Base-by-base conservation (phyloP, 2,329 filamentous ascomycete genomes). In the Ramichloridium luteum region DNA sequence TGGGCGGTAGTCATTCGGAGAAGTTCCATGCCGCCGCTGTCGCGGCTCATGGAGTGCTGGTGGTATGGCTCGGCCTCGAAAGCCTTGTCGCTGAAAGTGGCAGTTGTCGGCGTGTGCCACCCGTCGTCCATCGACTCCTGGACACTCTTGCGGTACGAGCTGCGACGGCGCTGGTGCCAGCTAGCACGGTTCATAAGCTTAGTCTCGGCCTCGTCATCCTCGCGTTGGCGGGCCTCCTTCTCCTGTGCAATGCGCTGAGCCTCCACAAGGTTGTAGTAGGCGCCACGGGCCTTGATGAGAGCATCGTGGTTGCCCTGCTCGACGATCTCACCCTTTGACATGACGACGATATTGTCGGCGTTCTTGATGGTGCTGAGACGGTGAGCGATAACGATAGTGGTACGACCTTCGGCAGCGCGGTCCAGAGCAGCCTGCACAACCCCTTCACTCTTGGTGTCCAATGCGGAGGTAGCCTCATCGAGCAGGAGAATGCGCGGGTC, bases 311-410 rank as follows among this genome's bases (percentile, higher is more conserved):
- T 86, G 31, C 90, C 90, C 57, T 94, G 85, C 57, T 98, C 90
- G 9, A 93, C 68, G 37, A 98, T 92, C n/a, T 68, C 63, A 9
- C 90, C 90, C 38, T 76, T 61, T 4, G 76, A 70, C 77, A 98
- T 88, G 41, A 94, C 88, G 9, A 96, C 82, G 45, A 98, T 98
- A 49, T 93, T 94, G 57, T 96, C 80, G 0, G 88, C 88, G 41
- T 85, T 77, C 57, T 77, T 85, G 62, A 98, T 93, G 4, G 90
- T 98, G 1, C 85, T 93, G 6, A 98, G 67, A 45, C 88, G 78
- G 61, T 98, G 90, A 26, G 90, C 90, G 56, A 98, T 96, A 5
- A 86, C 82, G 46, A 96, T 93, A 2, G 90, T 96, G 0, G 90
- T 98, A 32, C 90, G 74, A 14, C 86, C 88, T 41, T 80, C 70